These are phyloP conservation scores for Trichomonascus vanleenenianus DNA, from an alignment of 805 yeast species.

Conservation along the genomic window DNA sequence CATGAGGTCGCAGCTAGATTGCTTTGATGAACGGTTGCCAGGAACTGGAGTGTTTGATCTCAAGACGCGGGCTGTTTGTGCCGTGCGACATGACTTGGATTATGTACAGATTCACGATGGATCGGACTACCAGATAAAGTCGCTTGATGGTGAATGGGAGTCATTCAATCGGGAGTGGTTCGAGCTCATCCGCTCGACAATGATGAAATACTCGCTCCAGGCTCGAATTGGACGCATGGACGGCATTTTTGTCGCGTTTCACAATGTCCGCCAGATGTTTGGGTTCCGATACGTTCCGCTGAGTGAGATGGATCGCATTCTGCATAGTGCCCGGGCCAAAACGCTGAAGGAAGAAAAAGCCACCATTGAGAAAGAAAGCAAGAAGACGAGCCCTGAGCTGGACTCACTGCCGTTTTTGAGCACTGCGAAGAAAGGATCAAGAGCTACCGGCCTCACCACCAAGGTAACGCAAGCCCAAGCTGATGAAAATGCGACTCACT, in stretches of 20 bases:
- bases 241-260: conserved; percentile 89
- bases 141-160: conserved; percentile 57
- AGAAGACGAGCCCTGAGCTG: background rate
- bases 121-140: conserved; percentile 59
- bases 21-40: conserved; percentile 66
- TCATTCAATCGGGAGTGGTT: conserved; percentile 75
- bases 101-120: conserved; percentile 50
- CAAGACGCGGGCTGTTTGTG: conserved; percentile 85
- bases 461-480: conserved; percentile 14
- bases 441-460: conserved; percentile 8
- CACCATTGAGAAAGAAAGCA: background rate
- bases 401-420: background rate
- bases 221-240: conserved; percentile 96
- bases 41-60: conserved; percentile 90
- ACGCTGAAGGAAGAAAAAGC: background rate
- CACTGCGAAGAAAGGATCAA: conserved; percentile 1
- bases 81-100: conserved; percentile 70
- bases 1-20: conserved; percentile 87
- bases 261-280: conserved; percentile 69
- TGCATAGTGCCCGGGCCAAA: conserved; percentile 33
- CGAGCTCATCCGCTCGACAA: conserved; percentile 67
- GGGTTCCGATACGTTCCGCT: conserved; percentile 88
- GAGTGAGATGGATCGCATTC: conserved; percentile 55
- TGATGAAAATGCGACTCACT: conserved; percentile 30
- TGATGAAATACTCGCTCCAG: conserved; percentile 81